Conservation (phyloP, 1,139 yeast species). For the Taiozyma sp. region DNA sequence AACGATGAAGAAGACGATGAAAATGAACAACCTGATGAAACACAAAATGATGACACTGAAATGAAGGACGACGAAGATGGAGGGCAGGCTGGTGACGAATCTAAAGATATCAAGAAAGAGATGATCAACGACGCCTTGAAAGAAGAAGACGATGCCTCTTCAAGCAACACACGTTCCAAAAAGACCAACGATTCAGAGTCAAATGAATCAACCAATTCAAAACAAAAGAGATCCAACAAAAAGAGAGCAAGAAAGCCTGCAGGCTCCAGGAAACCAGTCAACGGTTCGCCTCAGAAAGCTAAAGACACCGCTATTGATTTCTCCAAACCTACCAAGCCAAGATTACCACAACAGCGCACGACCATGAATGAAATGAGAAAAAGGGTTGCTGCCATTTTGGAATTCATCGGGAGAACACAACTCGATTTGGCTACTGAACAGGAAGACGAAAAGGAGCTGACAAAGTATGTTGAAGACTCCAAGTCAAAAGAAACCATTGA, state of each 20-base stretch:
- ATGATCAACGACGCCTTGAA: not conserved
- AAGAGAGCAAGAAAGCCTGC: slow-evolving; percentile 12
- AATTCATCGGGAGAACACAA: slow-evolving; percentile 84
- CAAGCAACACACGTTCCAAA: not conserved
- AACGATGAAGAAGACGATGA: slow-evolving; percentile 13
- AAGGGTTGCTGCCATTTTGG: slow-evolving; percentile 85
- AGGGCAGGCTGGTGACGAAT: slow-evolving; percentile 7
- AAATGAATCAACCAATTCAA: slow-evolving; percentile 9
- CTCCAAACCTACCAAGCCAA: slow-evolving; percentile 73
- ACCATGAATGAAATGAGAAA: slow-evolving; percentile 79
- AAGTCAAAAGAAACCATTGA: slow-evolving; percentile 29
- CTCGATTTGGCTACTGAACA: slow-evolving; percentile 74
- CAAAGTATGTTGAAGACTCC: slow-evolving; percentile 40
- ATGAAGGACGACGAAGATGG: not conserved
- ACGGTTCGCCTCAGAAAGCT: slow-evolving; percentile 14
- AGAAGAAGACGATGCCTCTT: not conserved
- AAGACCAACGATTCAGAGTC: slow-evolving; percentile 16
- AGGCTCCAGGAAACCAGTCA: slow-evolving; percentile 10
- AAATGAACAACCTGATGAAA: slow-evolving; percentile 9
- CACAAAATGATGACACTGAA: slow-evolving; percentile 2
- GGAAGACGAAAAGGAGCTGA: slow-evolving; percentile 45
- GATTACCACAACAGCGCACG: slow-evolving; percentile 72
- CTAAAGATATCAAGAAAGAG: slow-evolving; percentile 3
- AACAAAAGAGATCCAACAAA: slow-evolving; percentile 10
- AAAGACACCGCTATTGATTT: slow-evolving; percentile 32